These are phyloP conservation scores for Verticillium nubilum DNA, from an alignment of 2,329 filamentous ascomycete species.

Conservation along the genomic window DNA sequence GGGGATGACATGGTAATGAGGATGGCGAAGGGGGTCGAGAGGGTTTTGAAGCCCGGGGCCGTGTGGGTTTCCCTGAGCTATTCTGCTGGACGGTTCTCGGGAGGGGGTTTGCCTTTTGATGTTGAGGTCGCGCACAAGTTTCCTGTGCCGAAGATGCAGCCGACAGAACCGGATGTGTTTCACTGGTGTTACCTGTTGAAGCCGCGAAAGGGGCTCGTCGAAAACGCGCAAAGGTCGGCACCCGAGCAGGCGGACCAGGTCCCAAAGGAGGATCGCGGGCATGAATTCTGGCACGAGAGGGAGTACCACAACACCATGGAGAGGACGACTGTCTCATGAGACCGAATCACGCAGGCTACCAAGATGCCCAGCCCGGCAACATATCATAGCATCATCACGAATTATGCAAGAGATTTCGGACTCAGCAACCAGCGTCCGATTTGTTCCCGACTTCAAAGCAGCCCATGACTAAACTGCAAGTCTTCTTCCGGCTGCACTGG, in stretches of 20 bases:
- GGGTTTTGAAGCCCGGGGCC: conserved; percentile 27
- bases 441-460: too few species aligned
- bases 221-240: neutral
- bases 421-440: too few species aligned
- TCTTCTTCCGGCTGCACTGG: too few species aligned
- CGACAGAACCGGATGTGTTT: conserved; percentile 40
- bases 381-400: too few species aligned
- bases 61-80: conserved; percentile 45
- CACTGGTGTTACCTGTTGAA: conserved; percentile 39
- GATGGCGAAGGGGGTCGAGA: conserved; percentile 31
- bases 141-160: conserved; percentile 30
- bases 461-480: too few species aligned
- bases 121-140: conserved; percentile 36
- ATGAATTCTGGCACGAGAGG: neutral
- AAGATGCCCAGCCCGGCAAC: too few species aligned
- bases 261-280: neutral
- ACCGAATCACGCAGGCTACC: neutral
- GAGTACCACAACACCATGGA: neutral
- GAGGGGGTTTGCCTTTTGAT: conserved; percentile 31
- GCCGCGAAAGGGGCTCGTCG: conserved; percentile 13
- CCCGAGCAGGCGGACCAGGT: neutral
- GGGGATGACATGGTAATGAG: conserved; percentile 28
- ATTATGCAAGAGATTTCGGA: too few species aligned
- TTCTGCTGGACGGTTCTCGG: conserved; percentile 33
- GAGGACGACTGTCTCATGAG: neutral